Base-by-base conservation (phyloP, 2,329 filamentous ascomycete genomes). In the Pleoardoris graminearum region DNA sequence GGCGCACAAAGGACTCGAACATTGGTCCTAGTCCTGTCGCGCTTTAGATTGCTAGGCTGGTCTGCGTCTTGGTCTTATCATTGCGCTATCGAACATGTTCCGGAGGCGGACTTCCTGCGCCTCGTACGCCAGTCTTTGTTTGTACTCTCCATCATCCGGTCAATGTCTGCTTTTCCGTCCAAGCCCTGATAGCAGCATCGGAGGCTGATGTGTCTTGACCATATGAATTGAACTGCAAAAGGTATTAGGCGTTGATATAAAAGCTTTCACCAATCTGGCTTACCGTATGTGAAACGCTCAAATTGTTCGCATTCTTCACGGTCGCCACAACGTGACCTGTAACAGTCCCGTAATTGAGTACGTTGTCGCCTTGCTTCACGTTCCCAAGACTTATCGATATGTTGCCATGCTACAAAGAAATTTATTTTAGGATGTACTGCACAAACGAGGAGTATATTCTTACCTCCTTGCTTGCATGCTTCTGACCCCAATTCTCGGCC, bases 251-350 rank as follows among this genome's bases (percentile, higher is more conserved):
- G 2, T 6, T 37, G 8, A 21, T 11, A 21, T 21, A 11, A 14
- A 23, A 23, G 23, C 3, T 22, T 7, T 17, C n/a, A 33, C 4
- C n/a, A 22, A 30, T 5, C 33, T 19, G 33, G 38, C 45, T 37
- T 16, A 48, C 45, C 12, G 32, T 37, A 38, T 48, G 45, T 11
- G 45, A 48, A 25, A 48, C 45, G 21, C 35, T 48, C 19, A 37
- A 14, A n/a, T 48, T 37, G n/a, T 29, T 36, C 32, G 45, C 32
- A 33, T 48, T 36, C 33, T 38, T 48, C 21, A 48, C 45, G 3
- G 45, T 48, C 12, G 29, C 45, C 3, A 48, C 45, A 11, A 48
- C 33, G n/a, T 48, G 45, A n/a, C 45, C 45, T 21, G 45, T 29
- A 16, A 48, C 19, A n/a, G 29, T 38, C 2, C 45, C 45, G 17